phyloP scores from a whole-genome alignment of 169 alveolate genomes.

The Cryptosporidium muris region DNA sequence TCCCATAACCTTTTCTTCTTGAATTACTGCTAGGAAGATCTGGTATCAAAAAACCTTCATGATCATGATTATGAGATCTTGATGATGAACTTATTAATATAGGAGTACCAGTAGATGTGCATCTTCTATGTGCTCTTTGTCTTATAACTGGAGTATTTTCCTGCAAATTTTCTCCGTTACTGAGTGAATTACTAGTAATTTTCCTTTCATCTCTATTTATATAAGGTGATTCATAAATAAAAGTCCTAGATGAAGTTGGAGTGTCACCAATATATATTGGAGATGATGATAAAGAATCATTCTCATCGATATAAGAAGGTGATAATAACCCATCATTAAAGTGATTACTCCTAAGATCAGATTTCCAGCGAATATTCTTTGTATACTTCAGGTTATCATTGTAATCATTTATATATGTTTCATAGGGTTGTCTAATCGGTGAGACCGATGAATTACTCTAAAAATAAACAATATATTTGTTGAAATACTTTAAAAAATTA shows the following conservation, averaged over 20 bases:
- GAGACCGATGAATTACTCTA: conserved; percentile 19
- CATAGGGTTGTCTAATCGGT: conserved; percentile 67
- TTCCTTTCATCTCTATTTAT: background rate
- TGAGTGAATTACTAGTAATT: background rate
- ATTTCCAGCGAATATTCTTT: conserved; percentile 47
- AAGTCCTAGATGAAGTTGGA: conserved; percentile 5
- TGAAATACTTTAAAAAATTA: too few species aligned
- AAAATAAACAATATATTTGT: too few species aligned
- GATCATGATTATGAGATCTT: conserved; percentile 18
- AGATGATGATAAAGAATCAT: conserved; percentile 39
- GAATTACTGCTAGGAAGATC: conserved; percentile 34
- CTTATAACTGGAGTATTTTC: conserved; percentile 50
- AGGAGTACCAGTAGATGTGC: conserved; percentile 36
- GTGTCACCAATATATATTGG: conserved; percentile 54
- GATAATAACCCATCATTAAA: conserved; percentile 41
- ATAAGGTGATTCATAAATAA: conserved; percentile 23
- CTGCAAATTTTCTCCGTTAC: conserved; percentile 1
- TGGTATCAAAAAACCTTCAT: conserved; percentile 64
- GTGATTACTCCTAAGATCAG: conserved; percentile 8
- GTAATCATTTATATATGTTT: conserved; percentile 17
- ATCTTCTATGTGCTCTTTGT: background rate
- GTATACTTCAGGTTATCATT: conserved; percentile 1
- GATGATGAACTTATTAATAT: conserved; percentile 13
- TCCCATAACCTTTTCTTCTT: conserved; percentile 2
- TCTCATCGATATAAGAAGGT: conserved; percentile 54